phyloP scores from a whole-genome alignment of 106 monocot genomes.

The Gastrodia elata region DNA sequence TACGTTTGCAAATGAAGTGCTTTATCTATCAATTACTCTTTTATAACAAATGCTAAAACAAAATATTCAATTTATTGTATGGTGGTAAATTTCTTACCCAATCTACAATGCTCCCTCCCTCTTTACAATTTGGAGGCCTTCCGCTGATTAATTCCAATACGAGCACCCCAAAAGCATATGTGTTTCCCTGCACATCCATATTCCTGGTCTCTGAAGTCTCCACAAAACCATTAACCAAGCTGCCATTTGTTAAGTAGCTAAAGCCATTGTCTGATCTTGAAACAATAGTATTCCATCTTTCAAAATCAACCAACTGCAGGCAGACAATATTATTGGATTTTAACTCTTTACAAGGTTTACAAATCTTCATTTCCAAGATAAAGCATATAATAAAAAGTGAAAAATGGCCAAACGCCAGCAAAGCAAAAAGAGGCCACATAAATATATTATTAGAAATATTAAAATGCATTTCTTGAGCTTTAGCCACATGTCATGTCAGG shows the following conservation, averaged over 20 bases:
- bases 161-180: constrained; percentile 75
- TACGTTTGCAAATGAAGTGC: no score
- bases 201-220: constrained; percentile 35
- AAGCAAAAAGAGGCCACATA: background rate
- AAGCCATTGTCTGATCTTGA: constrained; percentile 36
- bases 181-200: constrained; percentile 61
- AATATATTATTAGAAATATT: background rate
- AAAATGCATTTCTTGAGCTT: background rate
- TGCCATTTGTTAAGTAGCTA: constrained; percentile 27
- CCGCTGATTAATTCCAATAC: constrained; percentile 86
- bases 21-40: no score
- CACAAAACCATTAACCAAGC: constrained; percentile 24
- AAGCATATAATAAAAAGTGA: background rate
- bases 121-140: constrained; percentile 53
- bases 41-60: background rate
- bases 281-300: constrained; percentile 72
- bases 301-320: constrained; percentile 94
- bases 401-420: background rate
- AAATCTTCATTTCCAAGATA: background rate
- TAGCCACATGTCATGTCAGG: no score
- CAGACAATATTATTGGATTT: background rate
- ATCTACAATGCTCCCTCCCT: constrained; percentile 50
- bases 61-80: background rate
- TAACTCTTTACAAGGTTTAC: background rate
- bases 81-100: constrained; percentile 49